Evolutionary conservation across 75 land plant species (phyloP).

Genomic region (Sequoiadendron giganteum): DNA sequence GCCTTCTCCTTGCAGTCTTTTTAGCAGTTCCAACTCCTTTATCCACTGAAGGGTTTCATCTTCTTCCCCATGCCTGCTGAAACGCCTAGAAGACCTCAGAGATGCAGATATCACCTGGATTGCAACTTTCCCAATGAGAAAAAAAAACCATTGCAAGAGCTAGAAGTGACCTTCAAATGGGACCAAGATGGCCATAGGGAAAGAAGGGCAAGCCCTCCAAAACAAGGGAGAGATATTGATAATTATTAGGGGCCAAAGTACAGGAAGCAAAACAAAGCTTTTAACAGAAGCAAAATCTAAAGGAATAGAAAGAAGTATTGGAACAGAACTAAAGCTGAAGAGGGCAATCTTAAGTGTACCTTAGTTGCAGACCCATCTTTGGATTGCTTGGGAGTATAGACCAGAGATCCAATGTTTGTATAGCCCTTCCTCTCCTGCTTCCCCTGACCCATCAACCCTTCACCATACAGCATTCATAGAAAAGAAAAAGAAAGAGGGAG

Average conservation of each 20-base stretch:
- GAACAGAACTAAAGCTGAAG: background rate
- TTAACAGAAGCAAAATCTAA: background rate
- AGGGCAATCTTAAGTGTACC: background rate
- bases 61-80: background rate
- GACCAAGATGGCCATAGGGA: background rate
- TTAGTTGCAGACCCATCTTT: background rate
- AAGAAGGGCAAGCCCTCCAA: too few relatives aligned
- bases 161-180: background rate
- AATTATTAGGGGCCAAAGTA: background rate
- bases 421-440: background rate
- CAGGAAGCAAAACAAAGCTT: background rate
- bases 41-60: background rate
- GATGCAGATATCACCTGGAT: background rate
- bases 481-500: too few relatives aligned
- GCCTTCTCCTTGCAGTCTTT: background rate
- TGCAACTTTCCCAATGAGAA: background rate
- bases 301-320: background rate
- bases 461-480: too few relatives aligned
- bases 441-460: background rate
- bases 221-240: background rate
- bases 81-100: background rate
- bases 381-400: slow-evolving; percentile 5
- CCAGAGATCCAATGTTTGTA: slow-evolving; percentile 5
- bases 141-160: background rate
- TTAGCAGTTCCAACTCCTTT: background rate